Evolutionary conservation across 345 rosid genomes (phyloP).

Genomic region (Eucalyptus decipiens): DNA sequence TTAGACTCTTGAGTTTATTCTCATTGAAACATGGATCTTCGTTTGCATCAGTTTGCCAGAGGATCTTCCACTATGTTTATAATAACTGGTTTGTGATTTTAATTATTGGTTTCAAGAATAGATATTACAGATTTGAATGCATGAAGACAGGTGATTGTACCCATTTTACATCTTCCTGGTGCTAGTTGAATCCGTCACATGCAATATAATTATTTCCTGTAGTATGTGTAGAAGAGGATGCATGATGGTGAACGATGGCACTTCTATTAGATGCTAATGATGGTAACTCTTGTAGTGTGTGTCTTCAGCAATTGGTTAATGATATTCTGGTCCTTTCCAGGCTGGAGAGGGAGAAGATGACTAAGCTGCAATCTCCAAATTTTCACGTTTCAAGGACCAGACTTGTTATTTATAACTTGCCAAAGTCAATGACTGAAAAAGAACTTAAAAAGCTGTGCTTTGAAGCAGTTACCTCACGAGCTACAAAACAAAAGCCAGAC

Average conservation of each 20-base stretch:
- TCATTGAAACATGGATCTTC: background rate
- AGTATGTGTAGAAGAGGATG: background rate
- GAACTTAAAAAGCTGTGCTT: constrained; percentile 56
- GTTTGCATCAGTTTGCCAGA: background rate
- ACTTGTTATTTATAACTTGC: constrained; percentile 74
- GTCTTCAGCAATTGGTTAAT: background rate
- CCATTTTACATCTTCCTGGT: background rate
- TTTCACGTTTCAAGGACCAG: constrained; percentile 84
- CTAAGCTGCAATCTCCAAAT: constrained; percentile 86
- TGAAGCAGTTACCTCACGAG: constrained; percentile 75
- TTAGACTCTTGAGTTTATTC: background rate
- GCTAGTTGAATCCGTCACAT: background rate
- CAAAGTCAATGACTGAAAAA: constrained; percentile 63
- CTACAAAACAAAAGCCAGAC: constrained; percentile 79
- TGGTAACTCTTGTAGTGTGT: background rate
- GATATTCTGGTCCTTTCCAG: constrained; percentile 23
- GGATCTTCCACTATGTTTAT: background rate
- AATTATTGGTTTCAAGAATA: background rate
- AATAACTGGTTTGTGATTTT: background rate
- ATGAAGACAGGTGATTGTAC: background rate
- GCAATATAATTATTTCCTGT: background rate
- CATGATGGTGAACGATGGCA: background rate
- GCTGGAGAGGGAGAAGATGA: constrained; percentile 72
- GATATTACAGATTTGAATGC: background rate
- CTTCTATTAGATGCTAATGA: background rate